Evolutionary conservation across 495 filamentous ascomycete genomes (phyloP).

Genomic region (Aspergillus panamensis): DNA sequence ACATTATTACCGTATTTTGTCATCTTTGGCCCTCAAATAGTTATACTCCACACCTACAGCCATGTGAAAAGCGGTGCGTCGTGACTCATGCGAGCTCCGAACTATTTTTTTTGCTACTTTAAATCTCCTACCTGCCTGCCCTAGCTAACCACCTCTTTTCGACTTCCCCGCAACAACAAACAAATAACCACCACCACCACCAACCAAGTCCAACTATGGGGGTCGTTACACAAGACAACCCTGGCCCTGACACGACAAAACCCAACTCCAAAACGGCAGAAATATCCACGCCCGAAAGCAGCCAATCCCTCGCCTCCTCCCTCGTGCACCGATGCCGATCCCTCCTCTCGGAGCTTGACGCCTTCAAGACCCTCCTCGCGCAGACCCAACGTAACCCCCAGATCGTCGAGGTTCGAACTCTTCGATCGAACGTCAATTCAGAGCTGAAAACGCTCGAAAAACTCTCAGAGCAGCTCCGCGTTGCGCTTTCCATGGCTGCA

Average conservation of each 20-base stretch:
- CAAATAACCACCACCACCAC: too few species aligned
- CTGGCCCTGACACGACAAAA: too few species aligned
- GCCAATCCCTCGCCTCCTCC: constrained; percentile 19
- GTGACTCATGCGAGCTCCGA: not conserved
- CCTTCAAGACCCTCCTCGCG: constrained; percentile 44
- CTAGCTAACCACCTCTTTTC: too few species aligned
- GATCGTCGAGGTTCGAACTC: constrained; percentile 49
- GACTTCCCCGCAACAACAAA: too few species aligned
- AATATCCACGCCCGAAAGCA: constrained; percentile 10
- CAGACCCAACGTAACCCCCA: constrained; percentile 46
- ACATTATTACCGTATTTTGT: too few species aligned
- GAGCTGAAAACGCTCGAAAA: constrained; percentile 51
- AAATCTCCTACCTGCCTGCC: too few species aligned
- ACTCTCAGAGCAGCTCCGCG: constrained; percentile 32
- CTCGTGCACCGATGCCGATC: constrained; percentile 41
- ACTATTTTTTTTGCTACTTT: too few species aligned
- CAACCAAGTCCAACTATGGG: not conserved
- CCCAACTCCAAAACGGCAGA: not conserved
- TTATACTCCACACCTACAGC: too few species aligned
- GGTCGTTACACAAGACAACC: not conserved
- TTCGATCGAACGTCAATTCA: constrained; percentile 45
- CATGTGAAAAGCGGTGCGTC: not conserved
- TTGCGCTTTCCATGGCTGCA: constrained; percentile 8
- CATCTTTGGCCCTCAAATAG: too few species aligned
- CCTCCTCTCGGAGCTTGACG: constrained; percentile 47